Percentiles rank a stretch among this genome's conserved stretches.
These are phyloP conservation scores for Salvia miltiorrhiza DNA, from an alignment of 257 asterid species.

Conservation along the genomic window DNA sequence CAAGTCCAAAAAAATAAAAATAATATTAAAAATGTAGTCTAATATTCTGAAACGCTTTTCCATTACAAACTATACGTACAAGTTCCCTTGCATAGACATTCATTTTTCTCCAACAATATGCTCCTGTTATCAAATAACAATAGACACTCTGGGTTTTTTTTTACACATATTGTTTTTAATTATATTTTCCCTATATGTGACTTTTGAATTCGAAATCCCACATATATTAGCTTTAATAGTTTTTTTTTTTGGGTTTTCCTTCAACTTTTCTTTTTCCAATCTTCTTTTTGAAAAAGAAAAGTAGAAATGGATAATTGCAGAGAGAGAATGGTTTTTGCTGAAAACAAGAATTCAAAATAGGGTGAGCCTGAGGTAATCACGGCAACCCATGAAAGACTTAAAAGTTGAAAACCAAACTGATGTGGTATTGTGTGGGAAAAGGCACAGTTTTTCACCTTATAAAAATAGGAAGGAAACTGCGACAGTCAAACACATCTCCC, in stretches of 20 bases:
- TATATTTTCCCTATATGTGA: no score
- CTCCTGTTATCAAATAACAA: no score
- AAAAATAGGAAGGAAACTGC: slow-evolving; percentile 4
- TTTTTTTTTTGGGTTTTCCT: not conserved
- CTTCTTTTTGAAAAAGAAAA: not conserved
- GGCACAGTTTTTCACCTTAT: slow-evolving; percentile 12
- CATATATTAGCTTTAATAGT: not conserved
- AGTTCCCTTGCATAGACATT: no score
- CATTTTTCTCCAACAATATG: no score
- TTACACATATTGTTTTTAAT: no score
- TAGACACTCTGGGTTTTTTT: no score
- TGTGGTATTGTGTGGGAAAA: slow-evolving; percentile 17
- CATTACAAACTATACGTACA: no score
- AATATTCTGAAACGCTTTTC: no score
- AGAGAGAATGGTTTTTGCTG: not conserved
- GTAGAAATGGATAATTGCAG: not conserved
- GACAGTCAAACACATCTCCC: slow-evolving; percentile 45
- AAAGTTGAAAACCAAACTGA: slow-evolving; percentile 2
- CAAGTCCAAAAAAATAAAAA: no score
- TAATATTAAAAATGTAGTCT: no score
- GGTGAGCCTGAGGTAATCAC: slow-evolving; percentile 38
- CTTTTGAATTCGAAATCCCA: not conserved
- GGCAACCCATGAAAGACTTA: slow-evolving; percentile 31
- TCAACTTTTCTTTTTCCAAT: no score
- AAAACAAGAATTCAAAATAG: slow-evolving; percentile 31